Percentiles rank a stretch among this genome's conserved stretches.
These are phyloP conservation scores for Cyathus striatus DNA, from an alignment of 768 basidiomycete species.

Conservation along the genomic window DNA sequence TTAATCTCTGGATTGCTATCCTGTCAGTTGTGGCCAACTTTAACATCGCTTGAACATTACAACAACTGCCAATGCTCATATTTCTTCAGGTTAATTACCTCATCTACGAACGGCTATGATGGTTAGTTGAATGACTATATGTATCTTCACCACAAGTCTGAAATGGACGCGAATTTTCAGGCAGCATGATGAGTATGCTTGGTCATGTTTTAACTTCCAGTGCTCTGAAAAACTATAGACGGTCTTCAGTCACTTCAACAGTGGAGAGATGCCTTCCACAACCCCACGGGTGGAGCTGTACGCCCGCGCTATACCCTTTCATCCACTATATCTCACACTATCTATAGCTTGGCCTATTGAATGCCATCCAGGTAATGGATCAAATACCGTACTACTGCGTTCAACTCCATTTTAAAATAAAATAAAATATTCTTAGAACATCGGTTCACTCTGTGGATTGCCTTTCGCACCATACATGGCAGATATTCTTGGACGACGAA, in stretches of 20 bases:
- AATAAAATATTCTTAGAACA: slow-evolving; percentile 8
- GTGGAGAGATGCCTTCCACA: slow-evolving; percentile 13
- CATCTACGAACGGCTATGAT: neutral
- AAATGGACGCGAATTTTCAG: too few species aligned
- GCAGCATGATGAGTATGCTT: neutral
- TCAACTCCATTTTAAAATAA: neutral
- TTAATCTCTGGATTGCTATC: slow-evolving; percentile 16
- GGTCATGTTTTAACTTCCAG: neutral
- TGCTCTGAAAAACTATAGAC: slow-evolving; percentile 1
- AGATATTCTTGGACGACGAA: slow-evolving; percentile 46
- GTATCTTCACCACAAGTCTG: neutral
- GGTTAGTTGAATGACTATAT: neutral
- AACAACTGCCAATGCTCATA: neutral
- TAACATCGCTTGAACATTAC: neutral
- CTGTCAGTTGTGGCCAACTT: slow-evolving; percentile 5
- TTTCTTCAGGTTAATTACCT: neutral
- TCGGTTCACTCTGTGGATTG: slow-evolving; percentile 13
- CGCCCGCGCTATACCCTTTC: neutral
- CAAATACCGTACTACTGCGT: neutral
- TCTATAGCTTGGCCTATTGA: slow-evolving; percentile 12
- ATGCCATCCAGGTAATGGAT: slow-evolving; percentile 14
- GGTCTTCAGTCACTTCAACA: slow-evolving; percentile 15
- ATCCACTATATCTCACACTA: neutral
- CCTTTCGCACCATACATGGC: slow-evolving; percentile 22
- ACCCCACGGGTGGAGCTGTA: slow-evolving; percentile 9